Percentiles rank a stretch among this genome's conserved stretches.
Conservation (phyloP, 2,329 filamentous ascomycete species). For the Rhynchosporium agropyri region DNA sequence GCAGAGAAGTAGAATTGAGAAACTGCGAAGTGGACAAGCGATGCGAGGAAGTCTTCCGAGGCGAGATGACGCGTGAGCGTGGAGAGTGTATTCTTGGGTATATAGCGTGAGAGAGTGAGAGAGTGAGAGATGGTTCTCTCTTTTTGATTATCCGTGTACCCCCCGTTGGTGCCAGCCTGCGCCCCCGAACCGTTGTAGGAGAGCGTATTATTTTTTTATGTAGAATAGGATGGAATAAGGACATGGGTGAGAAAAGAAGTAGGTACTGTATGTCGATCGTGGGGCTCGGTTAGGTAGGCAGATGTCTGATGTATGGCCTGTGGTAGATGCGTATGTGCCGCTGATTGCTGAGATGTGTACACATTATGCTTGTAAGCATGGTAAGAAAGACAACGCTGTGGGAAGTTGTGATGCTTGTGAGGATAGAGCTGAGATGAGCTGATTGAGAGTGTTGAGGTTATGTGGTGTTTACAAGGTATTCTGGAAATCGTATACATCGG, state of each 20-base stretch:
- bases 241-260: constrained; percentile 29
- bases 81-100: constrained; percentile 37
- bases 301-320: background rate
- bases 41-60: constrained; percentile 16
- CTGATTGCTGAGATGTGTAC: constrained; percentile 18
- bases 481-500: constrained; percentile 11
- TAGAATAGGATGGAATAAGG: constrained; percentile 22
- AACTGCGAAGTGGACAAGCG: background rate
- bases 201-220: constrained; percentile 16
- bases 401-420: constrained; percentile 28
- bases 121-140: background rate
- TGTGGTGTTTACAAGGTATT: constrained; percentile 20
- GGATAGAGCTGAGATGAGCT: constrained; percentile 25
- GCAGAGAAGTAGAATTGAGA: constrained; percentile 11
- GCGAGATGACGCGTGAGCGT: constrained; percentile 40
- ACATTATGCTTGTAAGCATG: constrained; percentile 1
- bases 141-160: constrained; percentile 15
- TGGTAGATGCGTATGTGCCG: background rate
- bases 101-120: constrained; percentile 27
- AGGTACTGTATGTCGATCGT: background rate
- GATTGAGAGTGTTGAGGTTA: background rate
- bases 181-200: constrained; percentile 31
- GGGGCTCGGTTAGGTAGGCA: background rate
- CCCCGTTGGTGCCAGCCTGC: constrained; percentile 32
- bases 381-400: constrained; percentile 23